A percentile compares a stretch with the other conserved stretches of the same genome.
phyloP scores from a whole-genome alignment of 2,329 filamentous ascomycete genomes.

The Paecilomyces sp. region DNA sequence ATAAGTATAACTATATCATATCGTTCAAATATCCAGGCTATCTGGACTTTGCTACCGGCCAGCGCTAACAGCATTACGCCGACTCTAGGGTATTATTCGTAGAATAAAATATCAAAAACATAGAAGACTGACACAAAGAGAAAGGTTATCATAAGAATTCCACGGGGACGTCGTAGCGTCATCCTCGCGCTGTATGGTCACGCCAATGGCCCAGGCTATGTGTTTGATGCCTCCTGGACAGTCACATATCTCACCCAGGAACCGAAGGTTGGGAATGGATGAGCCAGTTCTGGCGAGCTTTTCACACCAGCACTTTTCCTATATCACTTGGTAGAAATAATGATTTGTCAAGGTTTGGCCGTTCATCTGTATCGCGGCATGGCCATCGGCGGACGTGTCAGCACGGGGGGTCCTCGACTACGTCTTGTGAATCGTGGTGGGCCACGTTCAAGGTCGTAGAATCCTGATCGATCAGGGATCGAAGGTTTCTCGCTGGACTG shows the following conservation, averaged over 20 bases:
- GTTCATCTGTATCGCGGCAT: neutral
- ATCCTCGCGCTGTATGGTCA: neutral
- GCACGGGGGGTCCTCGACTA: neutral
- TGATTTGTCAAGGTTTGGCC: neutral
- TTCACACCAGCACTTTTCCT: neutral
- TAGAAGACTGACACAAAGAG: neutral
- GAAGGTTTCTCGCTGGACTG: neutral
- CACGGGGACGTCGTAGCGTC: neutral
- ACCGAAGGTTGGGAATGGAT: neutral
- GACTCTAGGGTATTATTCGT: neutral
- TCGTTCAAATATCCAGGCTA: too few species aligned
- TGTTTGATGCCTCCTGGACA: neutral
- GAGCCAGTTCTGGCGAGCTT: neutral
- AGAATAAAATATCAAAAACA: neutral
- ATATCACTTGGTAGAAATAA: neutral
- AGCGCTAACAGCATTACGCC: neutral
- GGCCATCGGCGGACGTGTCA: slow-evolving; percentile 3
- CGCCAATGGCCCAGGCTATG: neutral
- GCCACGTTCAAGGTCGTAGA: neutral
- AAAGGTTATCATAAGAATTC: neutral
- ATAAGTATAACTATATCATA: too few species aligned
- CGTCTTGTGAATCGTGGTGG: neutral
- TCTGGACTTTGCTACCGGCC: neutral
- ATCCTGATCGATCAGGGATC: neutral
- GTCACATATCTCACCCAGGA: neutral